These are phyloP conservation scores for Ceriops zippeliana DNA, from an alignment of 345 rosid species.

Conservation along the genomic window DNA sequence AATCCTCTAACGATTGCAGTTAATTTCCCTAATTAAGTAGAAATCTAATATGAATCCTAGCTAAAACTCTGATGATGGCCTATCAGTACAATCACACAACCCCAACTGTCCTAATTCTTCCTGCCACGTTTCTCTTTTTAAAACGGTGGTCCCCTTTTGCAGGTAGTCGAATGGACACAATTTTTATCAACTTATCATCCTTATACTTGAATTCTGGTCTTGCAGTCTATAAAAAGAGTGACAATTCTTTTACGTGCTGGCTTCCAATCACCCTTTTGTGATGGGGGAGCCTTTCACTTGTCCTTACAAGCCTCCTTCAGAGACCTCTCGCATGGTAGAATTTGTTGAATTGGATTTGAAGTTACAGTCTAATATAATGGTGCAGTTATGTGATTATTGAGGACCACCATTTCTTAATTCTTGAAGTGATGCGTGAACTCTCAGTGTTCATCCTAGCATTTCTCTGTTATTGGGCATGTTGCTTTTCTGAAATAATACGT, in stretches of 20 bases:
- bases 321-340: conserved; percentile 70
- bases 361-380: not conserved
- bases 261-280: conserved; percentile 27
- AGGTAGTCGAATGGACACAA: conserved; percentile 47
- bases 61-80: no score
- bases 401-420: no score
- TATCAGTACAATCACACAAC: no score
- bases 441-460: no score
- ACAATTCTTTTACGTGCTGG: conserved; percentile 6
- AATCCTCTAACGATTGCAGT: no score
- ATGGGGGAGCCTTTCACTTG: conserved; percentile 95
- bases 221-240: conserved; percentile 4
- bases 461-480: no score
- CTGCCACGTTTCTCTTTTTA: not conserved
- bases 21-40: no score
- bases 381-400: not conserved
- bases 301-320: conserved; percentile 82
- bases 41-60: no score
- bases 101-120: no score
- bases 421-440: no score
- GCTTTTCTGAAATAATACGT: no score
- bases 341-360: conserved; percentile 4
- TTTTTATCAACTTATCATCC: conserved; percentile 14
- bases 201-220: conserved; percentile 1
- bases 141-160: conserved; percentile 98